Percentiles rank a stretch among this genome's conserved stretches.
Evolutionary conservation across 2,329 filamentous ascomycete species (phyloP).

Genomic region (Penicillium hordei): DNA sequence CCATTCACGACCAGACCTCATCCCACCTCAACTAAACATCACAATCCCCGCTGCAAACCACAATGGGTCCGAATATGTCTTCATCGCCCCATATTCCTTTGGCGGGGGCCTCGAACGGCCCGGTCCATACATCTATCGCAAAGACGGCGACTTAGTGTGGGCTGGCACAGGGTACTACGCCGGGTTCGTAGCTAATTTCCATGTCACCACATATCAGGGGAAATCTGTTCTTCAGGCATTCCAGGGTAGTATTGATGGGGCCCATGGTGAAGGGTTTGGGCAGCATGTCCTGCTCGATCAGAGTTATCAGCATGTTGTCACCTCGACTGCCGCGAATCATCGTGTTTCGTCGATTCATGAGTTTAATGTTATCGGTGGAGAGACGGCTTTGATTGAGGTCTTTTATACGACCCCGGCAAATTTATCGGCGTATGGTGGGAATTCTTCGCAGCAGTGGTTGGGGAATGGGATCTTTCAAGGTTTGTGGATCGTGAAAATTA

Average conservation of each 20-base stretch:
- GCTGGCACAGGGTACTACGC: conserved; percentile 53
- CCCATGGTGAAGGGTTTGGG: conserved; percentile 53
- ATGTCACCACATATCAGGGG: conserved; percentile 45
- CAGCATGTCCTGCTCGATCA: conserved; percentile 52
- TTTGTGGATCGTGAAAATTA: conserved; percentile 18
- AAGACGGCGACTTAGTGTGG: conserved; percentile 56
- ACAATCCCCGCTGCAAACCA: conserved; percentile 28
- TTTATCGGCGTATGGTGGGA: conserved; percentile 46
- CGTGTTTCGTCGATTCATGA: conserved; percentile 52
- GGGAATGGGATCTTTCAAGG: conserved; percentile 54
- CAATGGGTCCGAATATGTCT: conserved; percentile 32
- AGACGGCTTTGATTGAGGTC: conserved; percentile 52
- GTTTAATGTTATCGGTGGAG: conserved; percentile 51
- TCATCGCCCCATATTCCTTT: conserved; percentile 30
- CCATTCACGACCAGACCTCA: conserved; percentile 1
- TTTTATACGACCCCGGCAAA: conserved; percentile 50
- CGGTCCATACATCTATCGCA: conserved; percentile 54
- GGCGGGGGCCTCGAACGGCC: conserved; percentile 45
- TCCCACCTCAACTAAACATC: conserved; percentile 20
- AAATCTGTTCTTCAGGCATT: conserved; percentile 53
- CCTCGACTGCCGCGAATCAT: conserved; percentile 47
- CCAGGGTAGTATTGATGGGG: conserved; percentile 50
- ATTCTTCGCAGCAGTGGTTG: conserved; percentile 51
- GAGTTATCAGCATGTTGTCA: conserved; percentile 53
- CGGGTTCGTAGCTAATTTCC: conserved; percentile 54